phyloP scores from a whole-genome alignment of 352 stramenopile genomes.

The Globisporangium abappressorium region DNA sequence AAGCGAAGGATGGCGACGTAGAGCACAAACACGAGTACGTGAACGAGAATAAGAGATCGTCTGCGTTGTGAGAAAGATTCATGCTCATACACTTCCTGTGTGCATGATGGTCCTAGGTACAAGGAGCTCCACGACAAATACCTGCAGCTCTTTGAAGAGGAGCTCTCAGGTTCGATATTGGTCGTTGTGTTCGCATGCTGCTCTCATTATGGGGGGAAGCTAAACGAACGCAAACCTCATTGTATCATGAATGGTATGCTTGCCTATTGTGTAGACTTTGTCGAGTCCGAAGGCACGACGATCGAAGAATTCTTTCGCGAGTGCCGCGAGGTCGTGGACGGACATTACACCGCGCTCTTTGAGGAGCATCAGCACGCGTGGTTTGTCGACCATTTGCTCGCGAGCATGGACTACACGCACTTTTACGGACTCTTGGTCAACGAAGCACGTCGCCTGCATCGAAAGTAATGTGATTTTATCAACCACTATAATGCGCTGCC shows the following conservation, averaged over 20 bases:
- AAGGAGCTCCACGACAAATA: constrained; percentile 74
- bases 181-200: neutral
- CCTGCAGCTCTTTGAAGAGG: constrained; percentile 66
- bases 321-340: constrained; percentile 63
- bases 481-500: too few relatives aligned
- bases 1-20: constrained; percentile 54
- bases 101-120: constrained; percentile 29
- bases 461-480: constrained; percentile 19
- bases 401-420: constrained; percentile 80
- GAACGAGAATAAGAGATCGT: neutral
- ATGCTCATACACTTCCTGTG: neutral
- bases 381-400: constrained; percentile 74
- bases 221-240: neutral
- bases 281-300: constrained; percentile 61
- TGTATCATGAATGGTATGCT: neutral
- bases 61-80: neutral
- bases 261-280: constrained; percentile 33
- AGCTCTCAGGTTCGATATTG: constrained; percentile 33
- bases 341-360: constrained; percentile 54
- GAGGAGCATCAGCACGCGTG: constrained; percentile 66
- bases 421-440: constrained; percentile 81
- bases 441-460: constrained; percentile 41
- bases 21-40: constrained; percentile 78
- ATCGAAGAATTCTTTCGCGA: constrained; percentile 70
- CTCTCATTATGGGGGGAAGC: neutral